Conservation (phyloP, 345 rosid species). For the Kandelia obovata region DNA sequence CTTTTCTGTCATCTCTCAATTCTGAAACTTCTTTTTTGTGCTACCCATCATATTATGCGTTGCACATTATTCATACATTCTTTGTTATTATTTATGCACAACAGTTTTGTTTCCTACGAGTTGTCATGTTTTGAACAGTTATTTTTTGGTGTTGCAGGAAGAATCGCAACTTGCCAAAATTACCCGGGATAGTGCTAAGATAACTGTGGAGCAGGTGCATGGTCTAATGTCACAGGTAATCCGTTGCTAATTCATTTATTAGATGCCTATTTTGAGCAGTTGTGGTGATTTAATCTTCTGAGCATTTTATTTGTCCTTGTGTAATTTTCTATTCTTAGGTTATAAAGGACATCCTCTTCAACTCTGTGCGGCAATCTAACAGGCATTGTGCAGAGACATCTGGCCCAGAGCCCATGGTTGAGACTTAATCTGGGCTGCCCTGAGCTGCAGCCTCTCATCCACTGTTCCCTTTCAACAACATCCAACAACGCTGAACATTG, state of each 20-base stretch:
- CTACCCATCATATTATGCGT: too few species aligned
- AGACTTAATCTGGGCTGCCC: conserved; percentile 42
- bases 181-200: conserved; percentile 93
- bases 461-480: too few species aligned
- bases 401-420: conserved; percentile 92
- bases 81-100: too few species aligned
- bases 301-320: not conserved
- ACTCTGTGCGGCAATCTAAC: conserved; percentile 64
- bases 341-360: conserved; percentile 93
- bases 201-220: conserved; percentile 96
- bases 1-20: too few species aligned
- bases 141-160: conserved; percentile 50
- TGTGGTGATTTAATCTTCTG: not conserved
- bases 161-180: conserved; percentile 97
- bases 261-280: not conserved
- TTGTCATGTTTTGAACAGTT: not conserved
- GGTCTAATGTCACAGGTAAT: conserved; percentile 98
- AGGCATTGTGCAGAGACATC: conserved; percentile 49
- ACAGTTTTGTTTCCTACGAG: not conserved
- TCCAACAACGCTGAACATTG: too few species aligned
- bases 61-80: too few species aligned
- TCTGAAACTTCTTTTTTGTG: too few species aligned
- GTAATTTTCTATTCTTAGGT: conserved; percentile 41
- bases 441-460: not conserved
- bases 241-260: conserved; percentile 3